Conservation (phyloP, 1,139 yeast species). For the Blastobotrys serpentis region DNA sequence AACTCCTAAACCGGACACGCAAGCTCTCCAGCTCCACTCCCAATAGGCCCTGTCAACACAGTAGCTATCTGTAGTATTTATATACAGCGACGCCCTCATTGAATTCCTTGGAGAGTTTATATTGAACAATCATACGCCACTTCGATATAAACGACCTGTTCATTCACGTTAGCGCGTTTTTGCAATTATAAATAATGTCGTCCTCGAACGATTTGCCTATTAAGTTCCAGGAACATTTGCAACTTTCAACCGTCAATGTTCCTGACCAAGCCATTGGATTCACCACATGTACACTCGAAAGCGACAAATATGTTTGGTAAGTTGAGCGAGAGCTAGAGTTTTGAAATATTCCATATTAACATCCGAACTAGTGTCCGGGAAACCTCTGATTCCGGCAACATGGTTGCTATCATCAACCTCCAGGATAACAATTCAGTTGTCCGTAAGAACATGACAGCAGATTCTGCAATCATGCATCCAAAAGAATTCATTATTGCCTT, state of each 20-base stretch:
- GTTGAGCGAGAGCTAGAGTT: too few relatives aligned
- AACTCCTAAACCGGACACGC: constrained; percentile 9
- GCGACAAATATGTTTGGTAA: constrained; percentile 74
- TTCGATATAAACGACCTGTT: constrained; percentile 5
- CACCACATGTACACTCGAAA: constrained; percentile 90
- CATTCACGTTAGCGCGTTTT: constrained; percentile 7
- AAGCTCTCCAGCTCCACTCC: constrained; percentile 6
- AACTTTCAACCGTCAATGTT: constrained; percentile 80
- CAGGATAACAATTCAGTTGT: constrained; percentile 69
- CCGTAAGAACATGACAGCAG: constrained; percentile 95
- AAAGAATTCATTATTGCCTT: constrained; percentile 81
- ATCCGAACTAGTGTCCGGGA: constrained; percentile 65
- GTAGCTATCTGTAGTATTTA: neutral
- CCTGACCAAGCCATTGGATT: constrained; percentile 84
- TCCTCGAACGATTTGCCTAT: constrained; percentile 68
- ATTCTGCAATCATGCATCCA: constrained; percentile 97
- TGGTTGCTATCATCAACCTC: constrained; percentile 87
- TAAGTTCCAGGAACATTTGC: constrained; percentile 92
- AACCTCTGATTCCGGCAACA: constrained; percentile 66
- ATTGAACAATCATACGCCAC: constrained; percentile 3
- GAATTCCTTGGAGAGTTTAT: constrained; percentile 5
- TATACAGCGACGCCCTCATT: neutral
- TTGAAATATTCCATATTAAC: too few relatives aligned
- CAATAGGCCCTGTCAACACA: constrained; percentile 2
- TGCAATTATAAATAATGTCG: constrained; percentile 6